Base-by-base conservation (phyloP, 192 early-diverging fungal genomes). In the Dimargaris xerosporica region DNA sequence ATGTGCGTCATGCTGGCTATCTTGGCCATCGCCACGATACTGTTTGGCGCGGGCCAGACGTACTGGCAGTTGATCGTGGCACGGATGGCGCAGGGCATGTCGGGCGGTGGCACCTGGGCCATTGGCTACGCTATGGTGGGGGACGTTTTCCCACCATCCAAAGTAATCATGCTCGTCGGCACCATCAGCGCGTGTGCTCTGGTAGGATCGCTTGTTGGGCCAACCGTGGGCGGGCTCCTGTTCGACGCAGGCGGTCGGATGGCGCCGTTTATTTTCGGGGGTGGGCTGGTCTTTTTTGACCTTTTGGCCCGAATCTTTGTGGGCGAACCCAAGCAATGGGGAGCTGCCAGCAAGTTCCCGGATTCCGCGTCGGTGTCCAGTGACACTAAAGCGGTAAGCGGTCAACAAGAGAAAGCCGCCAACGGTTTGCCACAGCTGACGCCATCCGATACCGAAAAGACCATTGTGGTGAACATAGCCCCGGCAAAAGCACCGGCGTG, bases 71-170 rank as follows among this genome's bases (percentile, higher is more conserved):
- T 90, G 2, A 72, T 87, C 0, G 25, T 86, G 0, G 88, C 86
- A 3, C 74, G 88, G 31, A 66, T 90, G 26, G 80, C 80, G 2
- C 86, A 88, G 63, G 88, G 88, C 60, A 67, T 83, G 26, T 75
- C 88, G 5, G 85, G 84, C 44, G 88, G 85, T 42, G 82, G 83
- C 23, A 81, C 81, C 25, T 88, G 86, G 85, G 80, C 87, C 5
- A 78, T 87, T 51, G 81, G 81, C 5, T 71, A 87, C 29, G 83
- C 79, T 21, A 81, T 87, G 82, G 67, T 89, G 30, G 80, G 84
- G 21, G 85, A 89, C 63, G 77, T 84, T 0, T 87, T 82, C 46
- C 69, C 75, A 9, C 78, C 78, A 25, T 68, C 74, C n/a, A 74
- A 72, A 23, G 65, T 84, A 11, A 84, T 85, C 31, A 69, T 76